Evolutionary conservation across 1,139 yeast species (phyloP).

Genomic region (Diutina scorzettiae): DNA sequence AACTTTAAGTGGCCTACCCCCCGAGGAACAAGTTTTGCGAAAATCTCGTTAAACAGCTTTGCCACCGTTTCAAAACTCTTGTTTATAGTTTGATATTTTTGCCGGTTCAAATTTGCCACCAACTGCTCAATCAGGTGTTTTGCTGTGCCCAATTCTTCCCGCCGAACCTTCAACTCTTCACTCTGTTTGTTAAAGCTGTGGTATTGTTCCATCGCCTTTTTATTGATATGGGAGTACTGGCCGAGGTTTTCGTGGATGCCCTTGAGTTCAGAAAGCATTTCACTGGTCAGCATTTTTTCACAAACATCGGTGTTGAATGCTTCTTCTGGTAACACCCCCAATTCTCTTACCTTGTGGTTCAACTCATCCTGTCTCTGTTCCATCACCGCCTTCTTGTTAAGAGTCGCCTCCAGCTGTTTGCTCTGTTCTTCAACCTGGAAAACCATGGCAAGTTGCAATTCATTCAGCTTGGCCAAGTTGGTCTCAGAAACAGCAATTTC

Average conservation of each 20-base stretch:
- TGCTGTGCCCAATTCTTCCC: conserved; percentile 60
- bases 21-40: conserved; percentile 70
- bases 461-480: conserved; percentile 1
- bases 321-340: conserved; percentile 84
- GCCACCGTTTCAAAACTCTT: conserved; percentile 73
- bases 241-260: conserved; percentile 45
- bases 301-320: conserved; percentile 39
- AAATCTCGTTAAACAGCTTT: conserved; percentile 57
- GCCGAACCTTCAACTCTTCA: conserved; percentile 51
- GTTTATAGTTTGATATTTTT: conserved; percentile 76
- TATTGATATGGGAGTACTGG: conserved; percentile 69
- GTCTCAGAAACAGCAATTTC: background rate
- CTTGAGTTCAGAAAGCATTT: conserved; percentile 44
- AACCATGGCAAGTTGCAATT: background rate
- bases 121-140: conserved; percentile 62
- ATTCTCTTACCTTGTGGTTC: conserved; percentile 61
- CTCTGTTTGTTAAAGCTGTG: conserved; percentile 63
- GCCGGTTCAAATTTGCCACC: conserved; percentile 58
- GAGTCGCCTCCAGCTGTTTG: conserved; percentile 15
- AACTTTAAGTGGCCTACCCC: conserved; percentile 48
- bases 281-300: conserved; percentile 38
- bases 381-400: conserved; percentile 54
- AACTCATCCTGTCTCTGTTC: conserved; percentile 58
- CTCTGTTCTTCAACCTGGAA: background rate
- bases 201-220: conserved; percentile 83